Conservation (phyloP, 1,284 basidiomycete species). For the Neolentinus lepideus region DNA sequence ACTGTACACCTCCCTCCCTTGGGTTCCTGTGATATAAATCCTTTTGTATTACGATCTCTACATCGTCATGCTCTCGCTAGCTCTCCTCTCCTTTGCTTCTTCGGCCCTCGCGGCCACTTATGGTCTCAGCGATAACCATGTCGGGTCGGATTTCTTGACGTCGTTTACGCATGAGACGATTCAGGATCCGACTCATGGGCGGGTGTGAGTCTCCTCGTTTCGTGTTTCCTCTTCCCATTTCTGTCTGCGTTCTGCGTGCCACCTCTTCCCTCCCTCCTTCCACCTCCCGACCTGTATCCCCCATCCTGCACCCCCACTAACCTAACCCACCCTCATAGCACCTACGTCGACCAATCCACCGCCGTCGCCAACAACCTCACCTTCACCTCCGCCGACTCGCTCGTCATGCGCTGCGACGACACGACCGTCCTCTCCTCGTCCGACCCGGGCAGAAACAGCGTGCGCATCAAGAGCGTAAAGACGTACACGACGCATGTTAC, state of each 20-base stretch:
- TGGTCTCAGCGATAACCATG: background rate
- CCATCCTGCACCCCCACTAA: too few species aligned
- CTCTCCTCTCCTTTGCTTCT: background rate
- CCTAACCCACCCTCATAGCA: slow-evolving; percentile 14
- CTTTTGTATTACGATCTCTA: too few species aligned
- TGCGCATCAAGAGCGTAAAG: slow-evolving; percentile 45
- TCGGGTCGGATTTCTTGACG: background rate
- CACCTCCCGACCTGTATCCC: too few species aligned
- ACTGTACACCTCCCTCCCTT: too few species aligned
- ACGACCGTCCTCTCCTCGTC: slow-evolving; percentile 34
- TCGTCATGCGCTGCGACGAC: slow-evolving; percentile 42
- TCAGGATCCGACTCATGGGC: background rate
- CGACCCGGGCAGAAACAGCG: slow-evolving; percentile 52
- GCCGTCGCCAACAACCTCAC: slow-evolving; percentile 25
- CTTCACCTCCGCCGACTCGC: slow-evolving; percentile 15
- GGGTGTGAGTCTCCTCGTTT: background rate
- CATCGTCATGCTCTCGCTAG: background rate
- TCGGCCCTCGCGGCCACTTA: background rate
- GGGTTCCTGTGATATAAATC: too few species aligned
- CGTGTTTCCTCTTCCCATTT: background rate
- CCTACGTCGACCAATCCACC: slow-evolving; percentile 23
- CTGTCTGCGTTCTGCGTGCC: too few species aligned
- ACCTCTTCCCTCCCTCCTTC: too few species aligned
- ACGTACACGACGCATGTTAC: slow-evolving; percentile 45
- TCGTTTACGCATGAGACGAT: background rate